These are phyloP conservation scores for Suhomyces terraborum DNA, from an alignment of 1,139 yeast species.

Conservation along the genomic window DNA sequence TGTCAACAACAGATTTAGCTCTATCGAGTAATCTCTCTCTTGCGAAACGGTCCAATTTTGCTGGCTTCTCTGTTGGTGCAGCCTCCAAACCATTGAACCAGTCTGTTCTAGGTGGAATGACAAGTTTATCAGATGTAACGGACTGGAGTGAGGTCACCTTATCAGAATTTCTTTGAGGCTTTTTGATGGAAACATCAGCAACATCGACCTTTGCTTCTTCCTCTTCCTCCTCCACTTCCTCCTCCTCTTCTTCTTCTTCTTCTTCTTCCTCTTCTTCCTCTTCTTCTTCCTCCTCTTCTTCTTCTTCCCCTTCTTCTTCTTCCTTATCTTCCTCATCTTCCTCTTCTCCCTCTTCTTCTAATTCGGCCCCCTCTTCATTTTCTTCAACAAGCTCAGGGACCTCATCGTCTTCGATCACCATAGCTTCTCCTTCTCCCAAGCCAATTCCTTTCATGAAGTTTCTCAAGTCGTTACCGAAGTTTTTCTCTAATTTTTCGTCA, in stretches of 20 bases:
- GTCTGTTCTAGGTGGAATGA: conserved; percentile 65
- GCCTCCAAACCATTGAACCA: conserved; percentile 59
- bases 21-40: conserved; percentile 60
- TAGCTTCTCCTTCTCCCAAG: conserved; percentile 42
- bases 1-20: conserved; percentile 66
- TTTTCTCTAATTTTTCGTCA: conserved; percentile 43
- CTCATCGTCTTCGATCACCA: conserved; percentile 38
- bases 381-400: conserved; percentile 18
- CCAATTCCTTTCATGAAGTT: conserved; percentile 73
- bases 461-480: conserved; percentile 58
- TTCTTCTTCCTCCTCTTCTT: conserved; percentile 25
- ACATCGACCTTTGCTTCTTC: conserved; percentile 21
- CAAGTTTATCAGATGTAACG: conserved; percentile 57
- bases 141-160: conserved; percentile 55
- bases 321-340: conserved; percentile 31
- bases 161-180: conserved; percentile 29
- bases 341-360: conserved; percentile 25
- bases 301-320: conserved; percentile 30
- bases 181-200: conserved; percentile 18
- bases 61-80: conserved; percentile 22
- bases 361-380: conserved; percentile 30
- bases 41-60: conserved; percentile 48
- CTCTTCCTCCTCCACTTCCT: conserved; percentile 22
- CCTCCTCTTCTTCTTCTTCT: conserved; percentile 20
- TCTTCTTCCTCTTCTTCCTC: conserved; percentile 26